Percentiles rank a stretch among this genome's conserved stretches.
Conservation (phyloP, 345 rosid species). For the sweet orange (Citrus sinensis) region DVS_A1.0 CM039164.1:26848001-26848500, state of each 20-base stretch:
- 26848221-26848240: neutral
- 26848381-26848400: slow-evolving; percentile 11
- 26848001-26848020: too few species aligned
- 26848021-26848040: too few species aligned
- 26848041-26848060: too few species aligned
- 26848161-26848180: neutral
- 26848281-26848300: slow-evolving; percentile 1
- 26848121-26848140: neutral
- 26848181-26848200: too few species aligned
- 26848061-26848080: neutral
- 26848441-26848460: neutral
- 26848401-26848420: neutral
- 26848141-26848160: neutral
- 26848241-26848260: neutral
- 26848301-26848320: neutral
- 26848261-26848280: neutral
- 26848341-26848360: neutral
- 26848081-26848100: neutral
- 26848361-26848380: slow-evolving; percentile 21
- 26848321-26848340: neutral
- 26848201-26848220: neutral
- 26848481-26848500: neutral
- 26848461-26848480: neutral
- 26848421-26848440: neutral
- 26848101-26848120: neutral